Evolutionary conservation across 2,329 filamentous ascomycete genomes (phyloP).

Genomic region (Xylaria sp.): DNA sequence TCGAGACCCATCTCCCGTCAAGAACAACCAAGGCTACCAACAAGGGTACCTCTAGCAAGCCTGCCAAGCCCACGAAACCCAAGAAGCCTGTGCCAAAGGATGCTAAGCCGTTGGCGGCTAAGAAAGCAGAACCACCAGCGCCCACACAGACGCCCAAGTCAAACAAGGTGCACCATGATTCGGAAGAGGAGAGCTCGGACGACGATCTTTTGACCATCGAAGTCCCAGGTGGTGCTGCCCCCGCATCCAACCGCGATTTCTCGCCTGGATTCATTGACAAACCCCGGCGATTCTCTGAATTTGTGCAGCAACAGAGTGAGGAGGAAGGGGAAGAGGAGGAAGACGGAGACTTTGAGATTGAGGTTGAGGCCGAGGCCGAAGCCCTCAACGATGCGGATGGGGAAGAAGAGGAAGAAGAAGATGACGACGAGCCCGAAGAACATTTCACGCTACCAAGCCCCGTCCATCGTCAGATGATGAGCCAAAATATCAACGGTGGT

Average conservation of each 20-base stretch:
- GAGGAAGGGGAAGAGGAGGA: constrained; percentile 36
- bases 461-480: constrained; percentile 55
- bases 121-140: constrained; percentile 42
- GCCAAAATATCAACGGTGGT: constrained; percentile 42
- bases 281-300: constrained; percentile 64
- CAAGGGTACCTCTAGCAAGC: constrained; percentile 35
- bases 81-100: constrained; percentile 44
- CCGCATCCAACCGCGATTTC: constrained; percentile 55
- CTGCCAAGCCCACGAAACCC: constrained; percentile 42
- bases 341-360: constrained; percentile 57
- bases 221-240: constrained; percentile 64
- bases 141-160: constrained; percentile 38
- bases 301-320: constrained; percentile 57
- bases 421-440: constrained; percentile 51
- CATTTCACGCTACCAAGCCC: constrained; percentile 66
- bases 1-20: constrained; percentile 56
- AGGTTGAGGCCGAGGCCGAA: constrained; percentile 43
- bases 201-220: constrained; percentile 70
- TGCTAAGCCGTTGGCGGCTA: constrained; percentile 34
- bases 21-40: constrained; percentile 36
- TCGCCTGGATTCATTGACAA: constrained; percentile 60
- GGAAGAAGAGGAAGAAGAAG: constrained; percentile 54
- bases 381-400: constrained; percentile 61
- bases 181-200: constrained; percentile 64
- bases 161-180: constrained; percentile 46